Conservation (phyloP, 2,329 filamentous ascomycete genomes). For the Dothistroma septosporum region DNA sequence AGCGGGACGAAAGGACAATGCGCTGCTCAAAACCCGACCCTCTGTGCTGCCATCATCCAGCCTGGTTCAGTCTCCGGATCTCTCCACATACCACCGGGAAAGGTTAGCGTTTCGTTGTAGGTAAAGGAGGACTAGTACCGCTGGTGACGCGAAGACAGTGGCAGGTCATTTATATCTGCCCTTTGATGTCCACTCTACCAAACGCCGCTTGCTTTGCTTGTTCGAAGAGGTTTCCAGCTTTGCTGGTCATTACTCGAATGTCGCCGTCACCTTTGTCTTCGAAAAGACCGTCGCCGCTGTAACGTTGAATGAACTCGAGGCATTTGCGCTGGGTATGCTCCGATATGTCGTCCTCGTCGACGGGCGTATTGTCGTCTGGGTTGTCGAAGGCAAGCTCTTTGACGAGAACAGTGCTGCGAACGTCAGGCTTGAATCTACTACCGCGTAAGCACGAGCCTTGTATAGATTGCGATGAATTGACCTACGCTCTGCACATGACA, state of each 20-base stretch:
- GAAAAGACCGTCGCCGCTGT: constrained; percentile 70
- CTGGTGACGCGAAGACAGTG: not conserved
- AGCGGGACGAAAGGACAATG: not conserved
- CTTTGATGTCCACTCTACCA: constrained; percentile 90
- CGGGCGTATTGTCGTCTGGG: constrained; percentile 60
- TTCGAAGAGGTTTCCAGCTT: constrained; percentile 72
- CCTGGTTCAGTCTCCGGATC: not conserved
- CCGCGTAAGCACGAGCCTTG: constrained; percentile 43
- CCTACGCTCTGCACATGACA: constrained; percentile 92
- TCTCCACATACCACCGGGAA: not conserved
- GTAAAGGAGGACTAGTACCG: constrained; percentile 6
- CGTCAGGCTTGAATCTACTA: constrained; percentile 81
- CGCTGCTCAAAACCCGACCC: not conserved
- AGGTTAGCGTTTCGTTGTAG: constrained; percentile 1
- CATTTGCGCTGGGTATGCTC: constrained; percentile 43
- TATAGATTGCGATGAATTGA: constrained; percentile 25
- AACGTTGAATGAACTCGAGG: constrained; percentile 81
- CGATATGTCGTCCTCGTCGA: constrained; percentile 24
- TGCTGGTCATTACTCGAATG: constrained; percentile 63
- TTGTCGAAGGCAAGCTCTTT: constrained; percentile 95
- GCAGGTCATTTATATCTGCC: constrained; percentile 65
- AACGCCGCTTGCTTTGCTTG: constrained; percentile 68
- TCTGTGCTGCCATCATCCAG: not conserved
- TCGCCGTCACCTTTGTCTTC: constrained; percentile 67
- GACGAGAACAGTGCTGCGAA: constrained; percentile 85